Percentiles rank a stretch among this genome's conserved stretches.
These are phyloP conservation scores for Priceomyces fermenticarens DNA, from an alignment of 805 yeast species.

Conservation along the genomic window DNA sequence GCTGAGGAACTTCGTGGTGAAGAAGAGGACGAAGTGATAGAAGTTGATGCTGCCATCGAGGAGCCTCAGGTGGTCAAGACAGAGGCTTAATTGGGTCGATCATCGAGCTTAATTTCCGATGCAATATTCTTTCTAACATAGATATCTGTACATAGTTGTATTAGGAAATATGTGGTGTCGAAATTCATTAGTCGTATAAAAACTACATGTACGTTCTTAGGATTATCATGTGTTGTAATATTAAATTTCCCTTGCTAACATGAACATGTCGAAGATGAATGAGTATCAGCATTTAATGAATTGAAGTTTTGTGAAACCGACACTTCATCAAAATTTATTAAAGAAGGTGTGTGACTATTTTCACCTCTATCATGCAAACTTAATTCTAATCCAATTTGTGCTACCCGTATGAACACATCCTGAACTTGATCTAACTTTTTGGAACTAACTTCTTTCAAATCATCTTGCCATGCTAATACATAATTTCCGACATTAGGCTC, in stretches of 20 bases:
- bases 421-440: constrained; percentile 29
- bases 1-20: constrained; percentile 88
- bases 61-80: constrained; percentile 2
- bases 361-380: constrained; percentile 5
- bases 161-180: too few relatives aligned
- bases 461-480: constrained; percentile 32
- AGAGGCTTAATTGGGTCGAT: not conserved
- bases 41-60: constrained; percentile 2
- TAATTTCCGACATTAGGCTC: constrained; percentile 20
- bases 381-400: constrained; percentile 28
- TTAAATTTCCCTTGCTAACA: too few relatives aligned
- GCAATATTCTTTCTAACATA: not conserved
- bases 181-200: too few relatives aligned
- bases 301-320: too few relatives aligned
- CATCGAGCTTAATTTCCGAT: not conserved
- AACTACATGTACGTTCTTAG: too few relatives aligned
- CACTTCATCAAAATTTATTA: too few relatives aligned
- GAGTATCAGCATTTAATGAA: too few relatives aligned
- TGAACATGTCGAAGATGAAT: too few relatives aligned
- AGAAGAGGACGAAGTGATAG: constrained; percentile 39
- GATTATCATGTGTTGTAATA: too few relatives aligned
- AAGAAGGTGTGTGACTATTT: too few relatives aligned
- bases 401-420: constrained; percentile 34
- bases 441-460: constrained; percentile 31
- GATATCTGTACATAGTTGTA: too few relatives aligned